phyloP scores from a whole-genome alignment of 176 grass and related monocot genomes.

The Carex myosuroides region DNA sequence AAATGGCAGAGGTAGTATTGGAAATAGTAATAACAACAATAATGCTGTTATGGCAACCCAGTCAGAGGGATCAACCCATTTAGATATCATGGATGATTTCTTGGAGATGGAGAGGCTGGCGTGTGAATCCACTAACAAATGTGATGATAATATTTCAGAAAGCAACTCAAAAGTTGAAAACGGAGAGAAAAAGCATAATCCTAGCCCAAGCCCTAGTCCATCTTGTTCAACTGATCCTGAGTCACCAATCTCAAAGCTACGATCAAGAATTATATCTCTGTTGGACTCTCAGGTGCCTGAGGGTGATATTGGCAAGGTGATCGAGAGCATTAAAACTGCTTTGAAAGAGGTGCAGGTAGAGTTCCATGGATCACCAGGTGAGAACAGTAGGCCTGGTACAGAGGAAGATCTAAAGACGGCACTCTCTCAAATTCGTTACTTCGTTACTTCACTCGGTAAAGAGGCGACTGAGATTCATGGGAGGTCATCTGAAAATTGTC shows the following conservation, averaged over 20 bases:
- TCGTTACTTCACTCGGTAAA: constrained; percentile 67
- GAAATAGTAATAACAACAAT: constrained; percentile 57
- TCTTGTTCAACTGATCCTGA: constrained; percentile 24
- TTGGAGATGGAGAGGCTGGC: constrained; percentile 99
- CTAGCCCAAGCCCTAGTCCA: constrained; percentile 22
- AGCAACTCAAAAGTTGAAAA: constrained; percentile 58
- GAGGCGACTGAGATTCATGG: constrained; percentile 52
- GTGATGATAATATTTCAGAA: constrained; percentile 34
- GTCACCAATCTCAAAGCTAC: constrained; percentile 42
- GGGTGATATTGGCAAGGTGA: constrained; percentile 47
- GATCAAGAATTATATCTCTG: constrained; percentile 69
- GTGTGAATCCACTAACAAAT: constrained; percentile 48
- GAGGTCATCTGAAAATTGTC: constrained; percentile 35
- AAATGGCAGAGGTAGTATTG: constrained; percentile 38
- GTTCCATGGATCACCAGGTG: constrained; percentile 28
- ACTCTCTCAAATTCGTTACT: constrained; percentile 75
- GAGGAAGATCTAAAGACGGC: constrained; percentile 62
- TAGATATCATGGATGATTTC: constrained; percentile 99
- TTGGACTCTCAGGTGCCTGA: constrained; percentile 52
- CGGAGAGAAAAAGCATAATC: constrained; percentile 20
- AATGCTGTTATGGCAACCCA: constrained; percentile 28
- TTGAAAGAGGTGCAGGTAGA: constrained; percentile 82
- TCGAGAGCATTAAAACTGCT: constrained; percentile 64
- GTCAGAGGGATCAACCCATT: constrained; percentile 47
- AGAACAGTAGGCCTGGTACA: constrained; percentile 26